These are phyloP conservation scores for Alternaria brassicae DNA, from an alignment of 2,329 filamentous ascomycete species.

Conservation along the genomic window DNA sequence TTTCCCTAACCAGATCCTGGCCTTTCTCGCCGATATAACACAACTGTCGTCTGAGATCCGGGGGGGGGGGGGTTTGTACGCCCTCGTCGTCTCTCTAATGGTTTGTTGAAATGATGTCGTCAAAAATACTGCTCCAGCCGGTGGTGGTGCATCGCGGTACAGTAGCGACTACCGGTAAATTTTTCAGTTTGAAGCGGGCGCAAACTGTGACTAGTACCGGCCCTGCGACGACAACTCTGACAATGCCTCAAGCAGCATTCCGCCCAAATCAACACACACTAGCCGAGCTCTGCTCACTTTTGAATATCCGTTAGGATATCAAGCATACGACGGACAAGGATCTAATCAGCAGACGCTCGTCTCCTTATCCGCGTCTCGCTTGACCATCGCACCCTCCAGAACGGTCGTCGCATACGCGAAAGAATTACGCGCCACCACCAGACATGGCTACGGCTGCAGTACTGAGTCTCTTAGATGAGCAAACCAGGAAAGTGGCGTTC, in stretches of 20 bases:
- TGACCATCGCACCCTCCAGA: neutral
- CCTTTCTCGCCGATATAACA: neutral
- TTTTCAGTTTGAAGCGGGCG: conserved; percentile 3
- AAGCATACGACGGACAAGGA: neutral
- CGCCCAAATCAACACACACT: neutral
- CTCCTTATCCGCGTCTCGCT: neutral
- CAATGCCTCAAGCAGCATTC: neutral
- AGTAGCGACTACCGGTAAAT: conserved; percentile 15
- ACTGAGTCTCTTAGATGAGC: conserved; percentile 32
- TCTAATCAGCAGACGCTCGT: neutral
- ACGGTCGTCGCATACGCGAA: neutral
- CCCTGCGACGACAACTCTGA: neutral
- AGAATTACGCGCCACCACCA: neutral
- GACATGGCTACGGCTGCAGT: conserved; percentile 26
- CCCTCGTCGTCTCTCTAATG: neutral
- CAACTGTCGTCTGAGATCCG: neutral
- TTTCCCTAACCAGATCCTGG: too few relatives aligned
- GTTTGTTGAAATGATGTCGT: neutral
- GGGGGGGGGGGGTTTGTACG: neutral
- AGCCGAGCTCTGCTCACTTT: neutral
- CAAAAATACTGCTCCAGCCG: neutral
- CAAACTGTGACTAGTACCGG: conserved; percentile 9
- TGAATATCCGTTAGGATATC: neutral
- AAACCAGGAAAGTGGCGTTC: conserved; percentile 29
- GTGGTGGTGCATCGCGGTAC: conserved; percentile 1